phyloP scores from a whole-genome alignment of 345 rosid genomes.

The Firmiana major region DNA sequence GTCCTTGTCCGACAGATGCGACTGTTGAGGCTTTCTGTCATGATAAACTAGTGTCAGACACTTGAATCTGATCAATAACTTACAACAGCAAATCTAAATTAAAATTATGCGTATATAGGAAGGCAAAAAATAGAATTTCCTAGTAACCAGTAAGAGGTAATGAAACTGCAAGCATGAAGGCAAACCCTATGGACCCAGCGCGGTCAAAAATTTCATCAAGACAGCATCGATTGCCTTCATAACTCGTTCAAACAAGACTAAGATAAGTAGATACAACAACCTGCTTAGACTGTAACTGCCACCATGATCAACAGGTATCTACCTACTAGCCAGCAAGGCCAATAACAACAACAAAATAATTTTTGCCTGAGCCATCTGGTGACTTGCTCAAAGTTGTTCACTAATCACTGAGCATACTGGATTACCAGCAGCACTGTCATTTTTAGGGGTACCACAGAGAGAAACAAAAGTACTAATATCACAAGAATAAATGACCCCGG shows the following conservation, averaged over 20 bases:
- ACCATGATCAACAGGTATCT: background rate
- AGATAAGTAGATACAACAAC: background rate
- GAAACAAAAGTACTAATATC: background rate
- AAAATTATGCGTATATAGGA: background rate
- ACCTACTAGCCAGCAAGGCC: background rate
- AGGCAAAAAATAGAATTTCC: background rate
- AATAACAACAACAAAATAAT: background rate
- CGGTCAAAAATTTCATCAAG: background rate
- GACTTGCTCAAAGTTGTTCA: background rate
- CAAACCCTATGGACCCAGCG: background rate
- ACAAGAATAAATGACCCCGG: background rate
- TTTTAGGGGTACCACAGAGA: background rate
- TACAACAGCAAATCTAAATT: background rate
- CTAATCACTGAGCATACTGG: background rate
- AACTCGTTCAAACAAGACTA: background rate
- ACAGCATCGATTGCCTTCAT: background rate
- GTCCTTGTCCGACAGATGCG: constrained; percentile 38
- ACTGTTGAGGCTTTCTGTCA: constrained; percentile 33
- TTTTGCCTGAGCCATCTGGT: background rate
- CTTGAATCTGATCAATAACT: background rate
- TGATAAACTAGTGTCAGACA: constrained; percentile 21
- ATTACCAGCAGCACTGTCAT: background rate
- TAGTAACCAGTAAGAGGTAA: background rate
- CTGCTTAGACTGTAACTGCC: background rate
- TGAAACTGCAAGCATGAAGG: background rate